Evolutionary conservation across 257 asterid species (phyloP).

Genomic region (Solanum acaule): DNA sequence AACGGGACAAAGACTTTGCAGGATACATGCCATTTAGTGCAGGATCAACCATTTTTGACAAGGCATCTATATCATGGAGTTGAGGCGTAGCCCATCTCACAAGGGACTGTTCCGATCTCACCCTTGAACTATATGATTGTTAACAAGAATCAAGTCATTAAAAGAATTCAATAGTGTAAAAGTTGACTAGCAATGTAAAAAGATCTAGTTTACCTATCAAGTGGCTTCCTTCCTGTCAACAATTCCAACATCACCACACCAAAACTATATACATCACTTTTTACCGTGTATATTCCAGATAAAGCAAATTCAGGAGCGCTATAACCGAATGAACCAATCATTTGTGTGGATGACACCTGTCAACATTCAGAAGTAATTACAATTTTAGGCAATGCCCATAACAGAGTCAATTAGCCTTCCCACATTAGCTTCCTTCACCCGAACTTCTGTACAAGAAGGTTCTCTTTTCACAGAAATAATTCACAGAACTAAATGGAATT

Average conservation of each 20-base stretch:
- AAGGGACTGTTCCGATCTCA: conserved; percentile 86
- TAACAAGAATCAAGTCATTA: background rate
- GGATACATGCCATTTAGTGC: conserved; percentile 91
- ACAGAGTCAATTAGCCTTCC: background rate
- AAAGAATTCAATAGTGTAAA: background rate
- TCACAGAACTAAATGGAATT: background rate
- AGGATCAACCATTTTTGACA: conserved; percentile 95
- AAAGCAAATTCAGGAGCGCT: conserved; percentile 98
- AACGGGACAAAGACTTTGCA: conserved; percentile 93
- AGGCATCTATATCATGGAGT: conserved; percentile 95
- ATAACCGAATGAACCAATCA: conserved; percentile 86
- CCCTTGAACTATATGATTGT: conserved; percentile 52
- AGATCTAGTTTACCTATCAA: conserved; percentile 58
- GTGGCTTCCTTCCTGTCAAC: conserved; percentile 95
- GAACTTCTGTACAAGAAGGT: background rate
- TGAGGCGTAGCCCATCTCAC: conserved; percentile 99
- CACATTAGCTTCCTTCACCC: background rate
- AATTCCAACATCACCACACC: conserved; percentile 98
- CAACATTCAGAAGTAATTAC: conserved; percentile 1
- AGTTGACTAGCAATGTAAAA: background rate
- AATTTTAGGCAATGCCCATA: background rate
- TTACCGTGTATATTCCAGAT: conserved; percentile 88
- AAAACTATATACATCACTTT: conserved; percentile 92
- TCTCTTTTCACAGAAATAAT: background rate
- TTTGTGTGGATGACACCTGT: conserved; percentile 71